Base-by-base conservation (phyloP, 352 stramenopile species). In the Paralagenidium karlingii region DNA sequence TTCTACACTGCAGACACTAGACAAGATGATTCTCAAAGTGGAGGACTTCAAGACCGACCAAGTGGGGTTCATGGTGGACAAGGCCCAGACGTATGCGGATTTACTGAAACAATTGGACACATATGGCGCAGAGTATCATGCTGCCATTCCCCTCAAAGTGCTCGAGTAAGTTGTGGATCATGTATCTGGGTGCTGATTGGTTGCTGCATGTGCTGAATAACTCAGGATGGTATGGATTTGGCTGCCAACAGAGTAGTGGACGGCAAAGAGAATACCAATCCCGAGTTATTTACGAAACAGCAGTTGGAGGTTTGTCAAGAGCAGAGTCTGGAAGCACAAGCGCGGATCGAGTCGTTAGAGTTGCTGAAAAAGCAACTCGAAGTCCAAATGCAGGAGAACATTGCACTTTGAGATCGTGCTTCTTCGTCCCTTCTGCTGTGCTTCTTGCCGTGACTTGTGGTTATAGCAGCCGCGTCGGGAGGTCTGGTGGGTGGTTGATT, bases 1-100 rank as follows among this genome's bases (percentile, higher is more conserved):
- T 55, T 50, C 49, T 39, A 63, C 69, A n/a, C 58, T 82, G 31
- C 51, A 74, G 46, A 82, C 67, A 27, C 53, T 84, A 22, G 70
- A 84, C 42, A 73, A 81, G 42, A 49, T 84, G 19, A 55, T 75
- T 11, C 36, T 71, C 21, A 56, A 63, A 2, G 67, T 80, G 16
- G 60, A 76, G 28, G 65, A 77, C 38, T 82, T 74, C 47, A 64
- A 67, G 16, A 43, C 64, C 19, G 60, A 84, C 19, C 70, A 84
- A 42, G 41, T 82, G 16, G 55, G 61, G 16, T 76, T 76, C 32
- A 42, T 84, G 4, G 58, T 53, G 24, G 67, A 80, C 39, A 77
- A 78, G 36, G 67, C 62, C 9, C 55, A 68, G 37, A 51, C 46
- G 9, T 84, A 84, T 37, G 66, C 82, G 28, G 67, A 80, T 24